A percentile compares a stretch with the other conserved stretches of the same genome.
Evolutionary conservation across 2,329 filamentous ascomycete species (phyloP).

Genomic region (Neonectria faginata): DNA sequence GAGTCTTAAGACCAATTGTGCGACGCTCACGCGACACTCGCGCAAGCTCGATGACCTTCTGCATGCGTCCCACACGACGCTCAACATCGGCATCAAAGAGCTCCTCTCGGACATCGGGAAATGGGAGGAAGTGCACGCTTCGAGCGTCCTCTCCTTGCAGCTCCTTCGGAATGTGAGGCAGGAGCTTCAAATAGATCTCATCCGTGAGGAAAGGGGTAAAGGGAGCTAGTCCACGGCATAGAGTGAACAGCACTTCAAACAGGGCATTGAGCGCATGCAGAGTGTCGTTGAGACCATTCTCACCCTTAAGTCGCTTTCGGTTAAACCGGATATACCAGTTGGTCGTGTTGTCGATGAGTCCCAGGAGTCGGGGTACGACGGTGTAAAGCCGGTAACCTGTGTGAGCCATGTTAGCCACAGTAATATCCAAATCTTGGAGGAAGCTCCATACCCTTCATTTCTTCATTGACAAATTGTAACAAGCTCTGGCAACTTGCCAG

Average conservation of each 20-base stretch:
- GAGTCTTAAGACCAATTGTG: slow-evolving; percentile 88
- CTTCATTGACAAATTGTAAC: slow-evolving; percentile 89
- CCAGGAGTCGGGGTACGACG: slow-evolving; percentile 85
- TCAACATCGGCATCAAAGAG: slow-evolving; percentile 90
- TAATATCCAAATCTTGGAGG: slow-evolving; percentile 8
- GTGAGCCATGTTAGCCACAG: slow-evolving; percentile 14
- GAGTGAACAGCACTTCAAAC: slow-evolving; percentile 91
- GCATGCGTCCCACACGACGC: slow-evolving; percentile 89
- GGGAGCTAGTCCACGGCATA: slow-evolving; percentile 88
- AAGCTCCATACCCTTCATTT: slow-evolving; percentile 78
- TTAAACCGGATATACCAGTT: slow-evolving; percentile 99
- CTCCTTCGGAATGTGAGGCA: slow-evolving; percentile 82
- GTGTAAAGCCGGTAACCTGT: slow-evolving; percentile 84
- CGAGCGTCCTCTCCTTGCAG: slow-evolving; percentile 77
- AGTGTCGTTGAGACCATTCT: slow-evolving; percentile 87
- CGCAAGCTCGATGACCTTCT: slow-evolving; percentile 92
- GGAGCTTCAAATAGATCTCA: slow-evolving; percentile 87
- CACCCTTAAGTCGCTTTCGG: slow-evolving; percentile 89
- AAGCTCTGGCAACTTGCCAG: slow-evolving; percentile 92
- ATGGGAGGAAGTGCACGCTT: slow-evolving; percentile 92
- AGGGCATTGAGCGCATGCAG: slow-evolving; percentile 91
- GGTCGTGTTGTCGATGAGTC: slow-evolving; percentile 92
- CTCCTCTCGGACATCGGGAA: slow-evolving; percentile 88
- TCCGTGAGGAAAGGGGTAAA: slow-evolving; percentile 97
- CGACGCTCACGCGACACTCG: slow-evolving; percentile 88